These are phyloP conservation scores for Daldinia vernicosa DNA, from an alignment of 495 filamentous ascomycete genomes.

Conservation along the genomic window DNA sequence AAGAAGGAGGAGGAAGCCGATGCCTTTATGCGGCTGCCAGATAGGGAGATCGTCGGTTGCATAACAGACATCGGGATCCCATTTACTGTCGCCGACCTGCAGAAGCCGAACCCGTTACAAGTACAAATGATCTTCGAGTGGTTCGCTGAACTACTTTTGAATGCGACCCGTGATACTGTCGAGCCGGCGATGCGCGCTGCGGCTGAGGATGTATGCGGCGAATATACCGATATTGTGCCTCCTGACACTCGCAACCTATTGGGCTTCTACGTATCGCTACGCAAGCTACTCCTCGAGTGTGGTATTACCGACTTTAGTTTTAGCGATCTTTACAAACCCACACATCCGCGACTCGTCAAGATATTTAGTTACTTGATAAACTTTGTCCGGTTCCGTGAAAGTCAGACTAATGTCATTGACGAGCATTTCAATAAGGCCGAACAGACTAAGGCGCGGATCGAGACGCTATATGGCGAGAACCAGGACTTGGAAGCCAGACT, in stretches of 20 bases:
- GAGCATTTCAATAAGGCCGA: constrained; percentile 92
- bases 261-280: constrained; percentile 87
- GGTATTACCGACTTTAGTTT: constrained; percentile 94
- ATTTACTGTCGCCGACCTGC: constrained; percentile 86
- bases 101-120: constrained; percentile 91
- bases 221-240: constrained; percentile 81
- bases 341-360: constrained; percentile 83
- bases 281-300: constrained; percentile 82
- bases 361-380: constrained; percentile 98
- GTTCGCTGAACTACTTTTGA: constrained; percentile 94
- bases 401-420: constrained; percentile 83
- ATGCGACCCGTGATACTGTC: constrained; percentile 86
- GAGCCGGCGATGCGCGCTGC: constrained; percentile 95
- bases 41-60: constrained; percentile 93
- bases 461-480: constrained; percentile 85
- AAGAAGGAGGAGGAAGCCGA: constrained; percentile 85
- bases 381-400: constrained; percentile 95
- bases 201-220: constrained; percentile 79
- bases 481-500: constrained; percentile 82
- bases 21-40: constrained; percentile 85
- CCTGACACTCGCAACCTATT: constrained; percentile 89
- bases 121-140: constrained; percentile 97
- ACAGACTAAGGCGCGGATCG: constrained; percentile 82
- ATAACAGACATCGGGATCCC: constrained; percentile 94
- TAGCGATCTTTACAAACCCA: constrained; percentile 86